Base-by-base conservation (phyloP, 1,139 yeast genomes). In the Barnettozyma hawaiiensis region DNA sequence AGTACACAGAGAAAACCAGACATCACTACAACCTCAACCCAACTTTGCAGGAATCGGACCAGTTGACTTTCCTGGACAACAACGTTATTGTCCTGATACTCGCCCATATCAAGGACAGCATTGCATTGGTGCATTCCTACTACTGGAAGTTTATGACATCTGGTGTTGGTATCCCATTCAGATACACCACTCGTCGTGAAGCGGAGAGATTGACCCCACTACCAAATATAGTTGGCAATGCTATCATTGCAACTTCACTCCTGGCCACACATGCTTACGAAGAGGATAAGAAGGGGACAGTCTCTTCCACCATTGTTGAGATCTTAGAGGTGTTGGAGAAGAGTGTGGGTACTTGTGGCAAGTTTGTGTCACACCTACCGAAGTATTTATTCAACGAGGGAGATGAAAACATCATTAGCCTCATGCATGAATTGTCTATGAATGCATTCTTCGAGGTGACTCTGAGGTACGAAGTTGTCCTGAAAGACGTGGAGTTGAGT, bases 391-490 rank as follows among this genome's bases (percentile, higher is more conserved):
- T 48, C 39, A 46, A 55, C 31, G 48, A 49, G 48, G 43, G 53
- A 43, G 48, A 65, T 47, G 55, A 63, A 41, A 77, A 73, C 49
- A 62, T 75, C 39, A 69, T 83, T 27, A 71, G 74, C 3, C 62
- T 76, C 31, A 60, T 83, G 33, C 83, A 81, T 56, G 85, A 81
- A 49, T 64, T 81, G 50, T 67, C 85, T 3, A 70, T 81, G 62
- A 72, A 70, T 48, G 81, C 80, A 43, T 82, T 81, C 56, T 75
- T 76, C 57, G 78, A 77, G 48, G 69, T 82, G 36, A 81, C 85
- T 38, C 63, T 81, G 39, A 73, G 74, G 50, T 82, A 79, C 57
- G 81, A 81, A 56, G 73, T 70, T 41, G 70, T 77, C 43, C 63
- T 83, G 49, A 79, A 79, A 57, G 89, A 81, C 53, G 71, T 82